These are phyloP conservation scores for Rubus idaeus DNA, from an alignment of 306 rosid species.

Conservation along the genomic window DNA sequence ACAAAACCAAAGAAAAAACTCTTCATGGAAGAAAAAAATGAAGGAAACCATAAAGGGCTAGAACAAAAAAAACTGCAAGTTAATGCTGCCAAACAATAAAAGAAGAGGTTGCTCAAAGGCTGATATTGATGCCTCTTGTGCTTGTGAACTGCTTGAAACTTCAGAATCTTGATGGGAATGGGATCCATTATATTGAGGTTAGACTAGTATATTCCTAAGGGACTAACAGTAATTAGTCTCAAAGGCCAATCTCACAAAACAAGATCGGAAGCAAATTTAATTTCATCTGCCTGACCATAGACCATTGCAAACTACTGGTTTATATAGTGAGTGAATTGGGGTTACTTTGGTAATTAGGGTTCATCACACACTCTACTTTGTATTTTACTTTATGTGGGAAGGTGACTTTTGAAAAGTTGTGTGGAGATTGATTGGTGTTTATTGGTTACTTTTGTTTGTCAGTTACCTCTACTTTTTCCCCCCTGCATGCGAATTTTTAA, in stretches of 20 bases:
- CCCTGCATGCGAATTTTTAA: background rate
- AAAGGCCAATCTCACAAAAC: constrained; percentile 16
- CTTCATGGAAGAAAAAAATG: constrained; percentile 28
- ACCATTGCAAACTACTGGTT: constrained; percentile 11
- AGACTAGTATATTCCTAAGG: background rate
- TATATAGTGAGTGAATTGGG: constrained; percentile 25
- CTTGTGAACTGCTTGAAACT: constrained; percentile 26
- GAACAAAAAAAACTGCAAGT: constrained; percentile 27
- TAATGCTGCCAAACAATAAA: constrained; percentile 26
- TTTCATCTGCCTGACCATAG: constrained; percentile 35
- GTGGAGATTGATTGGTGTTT: constrained; percentile 14
- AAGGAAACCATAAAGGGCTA: constrained; percentile 38
- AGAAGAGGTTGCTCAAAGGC: constrained; percentile 23
- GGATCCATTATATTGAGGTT: constrained; percentile 28
- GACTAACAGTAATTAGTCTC: background rate
- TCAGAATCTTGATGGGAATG: constrained; percentile 25
- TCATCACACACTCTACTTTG: constrained; percentile 11
- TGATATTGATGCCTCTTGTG: constrained; percentile 10
- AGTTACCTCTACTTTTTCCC: background rate
- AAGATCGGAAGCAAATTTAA: background rate
- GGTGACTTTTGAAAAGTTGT: constrained; percentile 28
- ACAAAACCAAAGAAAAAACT: constrained; percentile 19
- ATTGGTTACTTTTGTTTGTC: constrained; percentile 16
- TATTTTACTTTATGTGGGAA: background rate
- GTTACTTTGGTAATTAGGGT: constrained; percentile 18